phyloP scores from a whole-genome alignment of 106 monocot genomes.

The Dioscorea zingiberensis region DNA sequence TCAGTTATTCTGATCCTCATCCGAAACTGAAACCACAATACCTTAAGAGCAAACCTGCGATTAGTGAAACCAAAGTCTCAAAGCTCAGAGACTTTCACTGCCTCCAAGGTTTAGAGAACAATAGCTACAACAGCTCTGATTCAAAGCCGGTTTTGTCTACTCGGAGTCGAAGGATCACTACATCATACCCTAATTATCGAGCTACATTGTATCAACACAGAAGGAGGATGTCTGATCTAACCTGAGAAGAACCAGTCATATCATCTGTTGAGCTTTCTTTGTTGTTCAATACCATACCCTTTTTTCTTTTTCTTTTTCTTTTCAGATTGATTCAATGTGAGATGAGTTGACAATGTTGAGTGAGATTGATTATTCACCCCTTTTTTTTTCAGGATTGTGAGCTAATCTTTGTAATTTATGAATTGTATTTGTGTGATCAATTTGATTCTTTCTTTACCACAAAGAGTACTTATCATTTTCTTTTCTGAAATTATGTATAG shows the following conservation, averaged over 20 bases:
- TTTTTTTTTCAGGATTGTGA: no score
- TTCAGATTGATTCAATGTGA: no score
- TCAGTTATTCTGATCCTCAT: conserved; percentile 18
- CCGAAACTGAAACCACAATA: conserved; percentile 9
- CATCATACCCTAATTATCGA: conserved; percentile 30
- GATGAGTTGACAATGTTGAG: no score
- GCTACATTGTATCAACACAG: conserved; percentile 28
- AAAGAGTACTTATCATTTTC: no score
- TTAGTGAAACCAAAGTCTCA: conserved; percentile 2
- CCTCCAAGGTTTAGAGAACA: conserved; percentile 3
- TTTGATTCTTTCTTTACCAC: no score
- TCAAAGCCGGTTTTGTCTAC: conserved; percentile 16
- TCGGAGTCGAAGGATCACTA: conserved; percentile 15
- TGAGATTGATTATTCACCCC: no score
- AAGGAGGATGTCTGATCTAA: conserved; percentile 69
- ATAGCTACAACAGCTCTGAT: conserved; percentile 26
- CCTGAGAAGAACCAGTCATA: conserved; percentile 3
- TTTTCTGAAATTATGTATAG: no score
- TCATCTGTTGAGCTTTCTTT: no score
- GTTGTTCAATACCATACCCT: no score
- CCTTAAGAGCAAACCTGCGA: conserved; percentile 17
- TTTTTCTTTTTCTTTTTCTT: no score
- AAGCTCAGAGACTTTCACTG: conserved; percentile 8
- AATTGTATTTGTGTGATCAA: no score
- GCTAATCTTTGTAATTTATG: no score